Evolutionary conservation across 768 basidiomycete genomes (phyloP), one percentile per base, ranked within the genome.

Genomic region (Leccinum rimulosum): DNA sequence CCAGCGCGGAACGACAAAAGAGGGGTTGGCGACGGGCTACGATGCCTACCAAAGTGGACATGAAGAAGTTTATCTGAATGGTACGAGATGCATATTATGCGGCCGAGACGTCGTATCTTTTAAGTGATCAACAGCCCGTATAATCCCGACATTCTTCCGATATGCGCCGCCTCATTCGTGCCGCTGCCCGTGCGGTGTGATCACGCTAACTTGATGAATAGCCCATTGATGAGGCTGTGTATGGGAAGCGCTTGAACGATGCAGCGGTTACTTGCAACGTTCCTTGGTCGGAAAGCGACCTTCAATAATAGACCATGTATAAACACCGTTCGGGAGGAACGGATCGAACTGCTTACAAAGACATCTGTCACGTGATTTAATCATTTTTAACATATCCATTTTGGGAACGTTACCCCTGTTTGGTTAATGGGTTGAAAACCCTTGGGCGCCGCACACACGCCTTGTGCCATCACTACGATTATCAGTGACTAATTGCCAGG

Each of bases 141-240:
- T 48, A 36, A 22, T 60, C 58, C 72, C 72, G 72, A 72, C 31
- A 7, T 17, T n/a, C 54, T 6, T 65, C 67, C 67, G 67, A 53
- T 22, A 63, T 53, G 68, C 28, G 56, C 67, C 67, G 67, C 49
- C 10, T 3, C 25, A 10, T 50, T 4, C 31, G 17, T n/a, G n/a
- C n/a, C n/a, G n/a, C n/a, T n/a, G n/a, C n/a, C n/a, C n/a, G 25
- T 14, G n/a, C 28, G 19, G 43, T 43, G n/a, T 17, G 40, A n/a
- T 43, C 10, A 19, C 2, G 40, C 10, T 45, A 19, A 45, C 43
- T 43, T 19, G 43, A 45, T 19, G 19, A 3, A 8, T 45, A 9
- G n/a, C n/a, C 40, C 36, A 6, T 1, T 17, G 38, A 38, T 17
- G 38, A 45, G 43, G 43, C 43, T 19, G 43, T 45, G 43, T 45